Conservation (phyloP, 345 rosid species). For the Eucalyptus microcorys region DNA sequence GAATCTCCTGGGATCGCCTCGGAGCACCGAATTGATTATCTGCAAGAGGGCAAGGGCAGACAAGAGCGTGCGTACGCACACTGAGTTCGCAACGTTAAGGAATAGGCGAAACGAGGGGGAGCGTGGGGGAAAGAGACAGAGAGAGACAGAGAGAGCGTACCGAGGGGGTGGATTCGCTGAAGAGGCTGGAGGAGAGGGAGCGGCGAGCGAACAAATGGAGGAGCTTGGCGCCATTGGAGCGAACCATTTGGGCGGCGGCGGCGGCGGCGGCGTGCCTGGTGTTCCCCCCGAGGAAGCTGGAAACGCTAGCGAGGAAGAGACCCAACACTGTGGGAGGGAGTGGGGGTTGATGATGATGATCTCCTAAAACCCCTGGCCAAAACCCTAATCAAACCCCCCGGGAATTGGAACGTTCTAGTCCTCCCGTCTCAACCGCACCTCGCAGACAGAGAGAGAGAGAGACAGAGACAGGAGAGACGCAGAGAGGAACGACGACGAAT, state of each 20-base stretch:
- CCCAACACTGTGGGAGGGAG: background rate
- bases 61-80: background rate
- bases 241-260: conserved; percentile 25
- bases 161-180: conserved; percentile 9
- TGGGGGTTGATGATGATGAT: background rate
- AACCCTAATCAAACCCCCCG: conserved; percentile 4
- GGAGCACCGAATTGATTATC: conserved; percentile 15
- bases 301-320: background rate
- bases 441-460: background rate
- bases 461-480: background rate
- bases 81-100: background rate
- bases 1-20: conserved; percentile 36
- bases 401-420: background rate
- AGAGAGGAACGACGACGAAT: background rate
- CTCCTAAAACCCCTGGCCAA: conserved; percentile 14
- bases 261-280: background rate
- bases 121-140: background rate
- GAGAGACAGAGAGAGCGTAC: conserved; percentile 6
- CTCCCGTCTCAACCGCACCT: background rate
- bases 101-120: background rate
- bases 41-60: conserved; percentile 3
- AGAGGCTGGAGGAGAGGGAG: conserved; percentile 16
- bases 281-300: background rate
- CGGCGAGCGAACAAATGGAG: conserved; percentile 39
- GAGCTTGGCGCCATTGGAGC: conserved; percentile 50